Base-by-base conservation (phyloP, 2,329 filamentous ascomycete genomes). In the Fusarium austroafricanum region DNA sequence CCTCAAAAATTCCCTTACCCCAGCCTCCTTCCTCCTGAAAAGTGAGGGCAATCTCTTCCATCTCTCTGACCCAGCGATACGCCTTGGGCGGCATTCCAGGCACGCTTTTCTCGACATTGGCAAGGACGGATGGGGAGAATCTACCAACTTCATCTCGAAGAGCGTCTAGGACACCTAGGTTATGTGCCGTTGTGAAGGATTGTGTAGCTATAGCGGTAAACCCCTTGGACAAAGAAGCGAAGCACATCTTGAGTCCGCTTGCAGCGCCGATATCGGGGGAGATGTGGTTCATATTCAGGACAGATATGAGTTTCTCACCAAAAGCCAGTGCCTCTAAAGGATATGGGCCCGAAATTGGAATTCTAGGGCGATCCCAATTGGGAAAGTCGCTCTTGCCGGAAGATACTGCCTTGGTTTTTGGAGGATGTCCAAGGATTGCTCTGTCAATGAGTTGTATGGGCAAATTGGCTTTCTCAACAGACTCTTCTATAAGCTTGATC, bases 51-150 rank as follows among this genome's bases (percentile, higher is more conserved):
- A 94, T 93, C 82, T 94, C 88, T 70, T 89, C 84, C 91, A 94
- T 93, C 81, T 94, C 91, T 33, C 84, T 82, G 0, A 92, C 89
- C 91, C 91, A 94, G 12, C 92, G 82, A 76, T 93, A 93, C 18
- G 92, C 91, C 79, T 94, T 94, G 10, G 88, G 87, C 23, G 90
- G 84, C 85, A 93, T 91, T 15, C 77, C 80, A 6, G 85, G 80
- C 10, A 92, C 79, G 3, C 84, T 80, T 31, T 75, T 80, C 70
- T 87, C 83, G 0, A 83, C 86, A 49, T 78, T 74, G 26, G 79
- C 75, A 15, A 82, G 81, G 35, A 82, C 78, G 4, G 73, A 75
- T 0, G 90, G 87, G 47, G 82, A 80, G 58, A 84, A 80, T 11
- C 78, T 76, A 14, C 80, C 77, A 54, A 93, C 77, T 66, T 91